These are phyloP conservation scores for Mycena metata DNA, from an alignment of 768 basidiomycete species.

Conservation along the genomic window DNA sequence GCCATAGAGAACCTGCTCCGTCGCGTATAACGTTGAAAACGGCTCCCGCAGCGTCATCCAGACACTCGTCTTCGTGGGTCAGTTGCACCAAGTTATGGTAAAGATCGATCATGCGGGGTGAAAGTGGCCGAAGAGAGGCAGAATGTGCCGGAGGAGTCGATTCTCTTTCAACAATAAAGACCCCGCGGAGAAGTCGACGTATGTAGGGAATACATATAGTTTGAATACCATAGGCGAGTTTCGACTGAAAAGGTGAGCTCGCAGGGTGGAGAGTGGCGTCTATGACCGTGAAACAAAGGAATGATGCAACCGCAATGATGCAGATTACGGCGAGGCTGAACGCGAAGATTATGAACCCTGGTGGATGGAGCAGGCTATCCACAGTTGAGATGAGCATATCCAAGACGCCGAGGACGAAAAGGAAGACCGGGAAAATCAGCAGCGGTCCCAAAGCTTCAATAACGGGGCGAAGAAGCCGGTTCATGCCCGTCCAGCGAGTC, in stretches of 20 bases:
- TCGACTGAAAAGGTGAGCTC: constrained; percentile 17
- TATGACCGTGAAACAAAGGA: background rate
- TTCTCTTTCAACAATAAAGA: background rate
- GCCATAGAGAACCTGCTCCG: background rate
- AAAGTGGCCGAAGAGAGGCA: too few relatives aligned
- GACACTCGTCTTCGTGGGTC: constrained; percentile 35
- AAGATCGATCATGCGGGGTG: background rate
- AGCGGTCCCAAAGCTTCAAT: constrained; percentile 32
- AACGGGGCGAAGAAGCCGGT: constrained; percentile 28
- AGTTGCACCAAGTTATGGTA: constrained; percentile 30
- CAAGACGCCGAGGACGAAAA: constrained; percentile 33
- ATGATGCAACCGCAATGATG: constrained; percentile 7
- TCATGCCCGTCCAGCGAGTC: constrained; percentile 27
- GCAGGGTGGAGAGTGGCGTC: constrained; percentile 19
- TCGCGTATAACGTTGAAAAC: constrained; percentile 21
- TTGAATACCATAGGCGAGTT: background rate
- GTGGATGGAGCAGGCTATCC: background rate
- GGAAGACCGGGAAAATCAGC: constrained; percentile 34
- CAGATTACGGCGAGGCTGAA: constrained; percentile 20
- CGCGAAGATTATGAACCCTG: constrained; percentile 14
- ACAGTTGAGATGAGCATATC: constrained; percentile 30
- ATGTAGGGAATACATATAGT: background rate
- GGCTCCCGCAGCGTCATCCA: constrained; percentile 32
- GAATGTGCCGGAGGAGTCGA: background rate
- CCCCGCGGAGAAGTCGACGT: background rate